These are phyloP conservation scores for Epichloe sp. DNA, from an alignment of 2,329 filamentous ascomycete genomes.

Conservation along the genomic window DNA sequence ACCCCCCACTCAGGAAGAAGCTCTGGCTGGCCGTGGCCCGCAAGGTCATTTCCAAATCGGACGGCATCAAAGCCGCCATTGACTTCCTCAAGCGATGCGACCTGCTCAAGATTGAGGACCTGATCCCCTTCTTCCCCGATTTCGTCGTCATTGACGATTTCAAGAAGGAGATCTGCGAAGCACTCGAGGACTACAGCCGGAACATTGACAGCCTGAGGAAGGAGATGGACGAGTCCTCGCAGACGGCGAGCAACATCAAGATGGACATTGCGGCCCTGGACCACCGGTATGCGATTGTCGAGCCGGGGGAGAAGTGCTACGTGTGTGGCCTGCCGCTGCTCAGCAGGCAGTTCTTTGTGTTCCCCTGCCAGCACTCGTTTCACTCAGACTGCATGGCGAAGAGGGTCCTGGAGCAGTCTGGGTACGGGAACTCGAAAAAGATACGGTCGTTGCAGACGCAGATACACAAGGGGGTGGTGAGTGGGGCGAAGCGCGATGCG, in stretches of 20 bases:
- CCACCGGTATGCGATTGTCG: slow-evolving; percentile 86
- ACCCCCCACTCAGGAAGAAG: slow-evolving; percentile 73
- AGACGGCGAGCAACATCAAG: slow-evolving; percentile 83
- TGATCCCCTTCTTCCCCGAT: slow-evolving; percentile 97
- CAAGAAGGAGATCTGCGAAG: slow-evolving; percentile 92
- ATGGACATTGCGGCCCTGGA: slow-evolving; percentile 77
- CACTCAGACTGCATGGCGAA: slow-evolving; percentile 88
- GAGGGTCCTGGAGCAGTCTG: slow-evolving; percentile 71
- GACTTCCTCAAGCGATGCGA: slow-evolving; percentile 88
- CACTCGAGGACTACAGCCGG: slow-evolving; percentile 83
- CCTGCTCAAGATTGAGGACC: slow-evolving; percentile 82
- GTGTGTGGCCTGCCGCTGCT: slow-evolving; percentile 75
- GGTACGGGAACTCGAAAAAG: slow-evolving; percentile 59
- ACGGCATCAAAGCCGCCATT: slow-evolving; percentile 84
- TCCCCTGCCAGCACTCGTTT: slow-evolving; percentile 95
- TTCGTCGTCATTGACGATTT: slow-evolving; percentile 99
- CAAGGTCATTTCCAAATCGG: slow-evolving; percentile 77
- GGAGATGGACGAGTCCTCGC: slow-evolving; percentile 91
- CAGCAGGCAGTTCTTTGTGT: slow-evolving; percentile 91
- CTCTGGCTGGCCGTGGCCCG: slow-evolving; percentile 92
- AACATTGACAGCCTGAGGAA: slow-evolving; percentile 79
- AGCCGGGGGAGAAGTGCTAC: slow-evolving; percentile 90
- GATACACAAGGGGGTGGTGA: slow-evolving; percentile 62
- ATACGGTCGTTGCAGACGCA: slow-evolving; percentile 79
- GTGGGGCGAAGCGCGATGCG: slow-evolving; percentile 60